Evolutionary conservation across 192 early-diverging fungal species (phyloP).

Genomic region (Allomyces macrogynus): DNA sequence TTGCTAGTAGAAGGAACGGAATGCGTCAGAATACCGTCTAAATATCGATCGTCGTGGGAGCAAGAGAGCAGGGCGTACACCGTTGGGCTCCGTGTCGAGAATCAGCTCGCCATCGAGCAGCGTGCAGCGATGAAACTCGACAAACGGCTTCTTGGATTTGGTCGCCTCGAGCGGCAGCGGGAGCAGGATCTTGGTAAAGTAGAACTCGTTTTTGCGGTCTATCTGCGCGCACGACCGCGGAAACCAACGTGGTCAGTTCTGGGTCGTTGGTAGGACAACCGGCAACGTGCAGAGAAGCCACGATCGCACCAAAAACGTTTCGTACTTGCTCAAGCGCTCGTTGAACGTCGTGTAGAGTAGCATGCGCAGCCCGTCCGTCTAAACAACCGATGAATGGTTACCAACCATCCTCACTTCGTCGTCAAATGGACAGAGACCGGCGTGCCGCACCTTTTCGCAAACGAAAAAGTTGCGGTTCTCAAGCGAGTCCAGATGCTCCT

Average conservation of each 20-base stretch:
- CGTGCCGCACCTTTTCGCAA: slow-evolving; percentile 40
- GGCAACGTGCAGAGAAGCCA: neutral
- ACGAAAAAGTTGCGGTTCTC: slow-evolving; percentile 42
- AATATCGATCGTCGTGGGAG: too few species aligned
- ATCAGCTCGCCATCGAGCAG: slow-evolving; percentile 87
- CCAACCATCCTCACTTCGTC: too few species aligned
- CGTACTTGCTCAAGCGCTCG: slow-evolving; percentile 4
- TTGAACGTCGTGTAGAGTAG: slow-evolving; percentile 18
- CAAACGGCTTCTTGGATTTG: neutral
- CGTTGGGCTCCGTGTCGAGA: slow-evolving; percentile 41
- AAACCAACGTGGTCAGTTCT: neutral
- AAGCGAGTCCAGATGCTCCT: slow-evolving; percentile 22
- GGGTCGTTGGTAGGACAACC: neutral
- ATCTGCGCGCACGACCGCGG: neutral
- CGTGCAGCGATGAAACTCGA: slow-evolving; percentile 39
- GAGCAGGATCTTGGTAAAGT: slow-evolving; percentile 30
- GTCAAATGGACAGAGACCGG: too few species aligned
- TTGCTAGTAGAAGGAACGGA: slow-evolving; percentile 2
- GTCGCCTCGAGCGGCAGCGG: slow-evolving; percentile 24
- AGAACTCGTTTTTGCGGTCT: slow-evolving; percentile 66
- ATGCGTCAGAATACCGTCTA: neutral
- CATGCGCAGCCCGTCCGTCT: slow-evolving; percentile 52
- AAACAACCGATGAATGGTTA: too few species aligned
- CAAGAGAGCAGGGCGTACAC: slow-evolving; percentile 9
- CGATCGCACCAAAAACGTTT: neutral